Evolutionary conservation across 331 rosid genomes (phyloP), one percentile per base, ranked within the genome.

Genomic region (Acacia pycnantha): DNA sequence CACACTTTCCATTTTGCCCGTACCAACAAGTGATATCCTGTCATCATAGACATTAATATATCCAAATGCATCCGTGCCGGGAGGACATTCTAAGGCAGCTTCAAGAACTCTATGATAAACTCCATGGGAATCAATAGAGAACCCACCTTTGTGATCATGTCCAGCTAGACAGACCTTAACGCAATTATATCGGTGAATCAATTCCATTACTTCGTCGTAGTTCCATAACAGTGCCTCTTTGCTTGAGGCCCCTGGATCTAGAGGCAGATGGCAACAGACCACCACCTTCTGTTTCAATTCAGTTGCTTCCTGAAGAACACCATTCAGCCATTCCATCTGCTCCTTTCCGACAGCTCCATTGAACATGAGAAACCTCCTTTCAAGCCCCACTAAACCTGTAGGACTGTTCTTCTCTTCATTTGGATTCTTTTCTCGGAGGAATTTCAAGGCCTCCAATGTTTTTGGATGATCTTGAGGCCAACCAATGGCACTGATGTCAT

Each of bases 1-100:
- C 12, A 80, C 81, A 82, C 94, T 87, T 0, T 50, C 77, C 94
- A 93, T 91, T 81, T 89, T 85, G 78, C 87, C 93, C 0, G 87
- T 81, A 50, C 97, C 98, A 54, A 84, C 22, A 53, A 91, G 95
- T 3, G 89, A 86, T 61, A 91, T 70, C 77, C 87, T 88, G 82
- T 93, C 95, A 70, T 84, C 79, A 48, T 91, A 94, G 22, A 91
- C 97, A 81, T 95, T 86, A 37, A 93, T 77, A 58, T 84, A 74
- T 40, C 97, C 98, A 44, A 87, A 95, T 9, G 97, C 91, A 75
- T 93, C 84, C 5, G 82, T 84, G 35, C 91, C 97, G 1, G 98
- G 97, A 79, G 97, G 97, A 71, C 97, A 94, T 78, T 94, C 97
- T 51, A 94, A 88, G 77, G 97, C 95, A 26, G 98, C 98, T 93